These are phyloP conservation scores for Chimonanthus praecox DNA, from an alignment of 164 flowering plant species.

Conservation along the genomic window DNA sequence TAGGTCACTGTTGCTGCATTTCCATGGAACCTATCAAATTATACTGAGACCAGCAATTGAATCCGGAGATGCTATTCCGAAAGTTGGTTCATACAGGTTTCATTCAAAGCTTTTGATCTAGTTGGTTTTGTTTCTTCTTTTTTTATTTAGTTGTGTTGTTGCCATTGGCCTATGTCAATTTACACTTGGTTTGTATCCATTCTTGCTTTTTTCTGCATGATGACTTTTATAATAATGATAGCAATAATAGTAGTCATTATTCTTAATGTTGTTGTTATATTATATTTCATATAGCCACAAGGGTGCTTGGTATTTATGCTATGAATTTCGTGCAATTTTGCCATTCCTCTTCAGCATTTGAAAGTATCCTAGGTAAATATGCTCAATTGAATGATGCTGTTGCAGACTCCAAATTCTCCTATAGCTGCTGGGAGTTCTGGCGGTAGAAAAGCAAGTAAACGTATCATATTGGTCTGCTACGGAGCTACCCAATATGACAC, in stretches of 20 bases:
- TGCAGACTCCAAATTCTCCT: constrained; percentile 94
- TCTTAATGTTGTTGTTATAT: not conserved
- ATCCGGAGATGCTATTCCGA: no score
- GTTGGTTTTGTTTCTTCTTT: no score
- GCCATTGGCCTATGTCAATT: no score
- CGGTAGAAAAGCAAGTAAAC: constrained; percentile 66
- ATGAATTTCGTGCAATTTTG: not conserved
- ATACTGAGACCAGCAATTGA: no score
- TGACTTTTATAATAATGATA: not conserved
- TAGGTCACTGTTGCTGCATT: no score
- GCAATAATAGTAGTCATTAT: not conserved
- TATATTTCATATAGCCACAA: no score
- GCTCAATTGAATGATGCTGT: constrained; percentile 3
- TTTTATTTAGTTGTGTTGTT: no score
- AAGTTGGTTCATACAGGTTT: no score
- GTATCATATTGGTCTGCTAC: constrained; percentile 73
- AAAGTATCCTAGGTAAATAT: not conserved
- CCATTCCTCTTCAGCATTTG: not conserved
- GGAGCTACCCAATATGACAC: constrained; percentile 44
- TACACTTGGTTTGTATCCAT: no score
- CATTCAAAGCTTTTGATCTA: no score
- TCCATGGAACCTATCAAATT: no score
- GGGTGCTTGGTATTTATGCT: not conserved
- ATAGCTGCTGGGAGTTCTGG: constrained; percentile 59
- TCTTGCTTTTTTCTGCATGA: not conserved